Evolutionary conservation across 495 filamentous ascomycete genomes (phyloP).

Genomic region (Hyaloscypha hepaticicola): DNA sequence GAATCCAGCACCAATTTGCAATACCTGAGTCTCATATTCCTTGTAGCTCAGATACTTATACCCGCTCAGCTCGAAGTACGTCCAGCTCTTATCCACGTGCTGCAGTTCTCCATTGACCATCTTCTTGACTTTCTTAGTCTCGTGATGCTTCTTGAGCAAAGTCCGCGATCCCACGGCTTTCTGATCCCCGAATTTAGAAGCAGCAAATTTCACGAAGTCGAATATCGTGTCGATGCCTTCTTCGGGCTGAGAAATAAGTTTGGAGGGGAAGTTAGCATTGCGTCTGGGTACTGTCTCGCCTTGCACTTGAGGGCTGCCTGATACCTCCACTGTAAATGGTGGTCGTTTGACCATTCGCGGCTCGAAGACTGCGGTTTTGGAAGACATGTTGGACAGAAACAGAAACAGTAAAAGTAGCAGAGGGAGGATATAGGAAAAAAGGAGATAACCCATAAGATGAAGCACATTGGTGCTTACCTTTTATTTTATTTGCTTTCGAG

Average conservation of each 20-base stretch:
- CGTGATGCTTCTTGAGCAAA: constrained; percentile 56
- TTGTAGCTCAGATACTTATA: constrained; percentile 60
- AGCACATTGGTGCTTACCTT: too few species aligned
- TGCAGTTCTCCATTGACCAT: constrained; percentile 57
- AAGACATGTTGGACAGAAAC: constrained; percentile 16
- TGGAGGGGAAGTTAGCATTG: constrained; percentile 52
- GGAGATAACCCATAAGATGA: too few species aligned
- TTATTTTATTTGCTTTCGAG: too few species aligned
- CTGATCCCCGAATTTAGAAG: constrained; percentile 52
- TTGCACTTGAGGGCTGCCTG: constrained; percentile 46
- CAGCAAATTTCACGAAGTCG: constrained; percentile 54
- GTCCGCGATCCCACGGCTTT: constrained; percentile 58
- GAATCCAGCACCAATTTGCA: constrained; percentile 55
- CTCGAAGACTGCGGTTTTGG: neutral
- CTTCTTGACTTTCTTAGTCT: constrained; percentile 65
- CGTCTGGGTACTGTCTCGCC: constrained; percentile 65
- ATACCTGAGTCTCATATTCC: constrained; percentile 54
- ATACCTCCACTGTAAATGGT: constrained; percentile 55
- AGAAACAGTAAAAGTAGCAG: too few species aligned
- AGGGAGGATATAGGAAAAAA: too few species aligned
- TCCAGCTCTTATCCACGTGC: constrained; percentile 65
- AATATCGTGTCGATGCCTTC: constrained; percentile 55
- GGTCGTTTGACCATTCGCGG: constrained; percentile 43
- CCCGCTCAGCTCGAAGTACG: constrained; percentile 61
- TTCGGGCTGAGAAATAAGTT: constrained; percentile 48